A percentile compares a stretch with the other conserved stretches of the same genome.
These are phyloP conservation scores for Westerdykella sp. DNA, from an alignment of 2,329 filamentous ascomycete species.

Conservation along the genomic window DNA sequence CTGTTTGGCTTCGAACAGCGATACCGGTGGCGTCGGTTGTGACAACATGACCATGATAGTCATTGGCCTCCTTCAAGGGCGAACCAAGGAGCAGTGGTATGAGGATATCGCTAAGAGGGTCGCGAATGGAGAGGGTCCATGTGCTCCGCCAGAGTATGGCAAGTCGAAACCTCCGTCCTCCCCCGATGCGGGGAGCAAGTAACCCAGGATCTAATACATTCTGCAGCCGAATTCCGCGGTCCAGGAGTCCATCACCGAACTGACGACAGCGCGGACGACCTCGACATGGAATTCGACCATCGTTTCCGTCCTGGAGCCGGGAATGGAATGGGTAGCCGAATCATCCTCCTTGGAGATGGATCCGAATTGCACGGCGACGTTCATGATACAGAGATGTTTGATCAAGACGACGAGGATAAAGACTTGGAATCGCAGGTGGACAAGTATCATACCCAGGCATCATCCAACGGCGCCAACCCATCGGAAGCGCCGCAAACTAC, in stretches of 20 bases:
- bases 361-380: slow-evolving; percentile 86
- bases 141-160: slow-evolving; percentile 98
- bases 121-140: slow-evolving; percentile 93
- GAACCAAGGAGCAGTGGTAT: slow-evolving; percentile 97
- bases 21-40: slow-evolving; percentile 94
- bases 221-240: slow-evolving; percentile 46
- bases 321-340: slow-evolving; percentile 60
- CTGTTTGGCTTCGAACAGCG: slow-evolving; percentile 93
- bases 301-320: slow-evolving; percentile 55
- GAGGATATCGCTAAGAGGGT: slow-evolving; percentile 90
- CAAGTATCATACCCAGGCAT: slow-evolving; percentile 45
- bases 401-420: slow-evolving; percentile 79
- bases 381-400: slow-evolving; percentile 89
- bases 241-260: slow-evolving; percentile 46
- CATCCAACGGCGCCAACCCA: slow-evolving; percentile 17
- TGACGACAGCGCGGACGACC: slow-evolving; percentile 51
- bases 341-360: slow-evolving; percentile 92
- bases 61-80: slow-evolving; percentile 81
- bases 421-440: slow-evolving; percentile 78
- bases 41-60: slow-evolving; percentile 99
- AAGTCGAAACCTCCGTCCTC: slow-evolving; percentile 52
- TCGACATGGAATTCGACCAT: slow-evolving; percentile 67
- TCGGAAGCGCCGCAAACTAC: slow-evolving; percentile 26
- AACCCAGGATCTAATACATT: slow-evolving; percentile 33
- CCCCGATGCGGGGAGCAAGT: slow-evolving; percentile 30